Evolutionary conservation across 2,329 filamentous ascomycete genomes (phyloP).

Genomic region (Botryotinia globosa): DNA sequence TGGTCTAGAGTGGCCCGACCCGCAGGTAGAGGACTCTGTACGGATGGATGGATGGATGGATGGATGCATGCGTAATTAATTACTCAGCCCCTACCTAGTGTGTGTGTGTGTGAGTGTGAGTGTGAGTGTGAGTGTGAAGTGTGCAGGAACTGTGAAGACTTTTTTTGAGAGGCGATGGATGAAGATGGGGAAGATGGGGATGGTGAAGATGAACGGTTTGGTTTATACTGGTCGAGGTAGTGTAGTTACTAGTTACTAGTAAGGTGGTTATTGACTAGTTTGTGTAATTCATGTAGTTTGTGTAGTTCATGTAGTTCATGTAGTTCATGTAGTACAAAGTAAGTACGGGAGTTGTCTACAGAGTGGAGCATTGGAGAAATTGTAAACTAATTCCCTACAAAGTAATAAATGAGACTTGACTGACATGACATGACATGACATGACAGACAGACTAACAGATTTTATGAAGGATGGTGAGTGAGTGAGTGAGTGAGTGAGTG

Average conservation of each 20-base stretch:
- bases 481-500: neutral
- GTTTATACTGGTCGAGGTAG: neutral
- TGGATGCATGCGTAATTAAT: neutral
- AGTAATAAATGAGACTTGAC: neutral
- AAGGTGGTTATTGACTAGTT: neutral
- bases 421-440: neutral
- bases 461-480: no score
- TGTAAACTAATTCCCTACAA: neutral
- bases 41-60: neutral
- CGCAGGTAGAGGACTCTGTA: neutral
- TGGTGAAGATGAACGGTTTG: neutral
- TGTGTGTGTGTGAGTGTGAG: no score
- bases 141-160: neutral
- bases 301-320: neutral
- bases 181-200: no score
- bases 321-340: neutral
- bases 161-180: neutral
- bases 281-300: neutral
- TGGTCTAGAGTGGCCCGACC: slow-evolving; percentile 10
- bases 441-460: no score
- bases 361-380: neutral
- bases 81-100: neutral
- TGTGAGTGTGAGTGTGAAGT: neutral
- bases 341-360: neutral
- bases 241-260: neutral